Evolutionary conservation across 305 asterid species (phyloP).

Genomic region (Fraxinus latifolia): DNA sequence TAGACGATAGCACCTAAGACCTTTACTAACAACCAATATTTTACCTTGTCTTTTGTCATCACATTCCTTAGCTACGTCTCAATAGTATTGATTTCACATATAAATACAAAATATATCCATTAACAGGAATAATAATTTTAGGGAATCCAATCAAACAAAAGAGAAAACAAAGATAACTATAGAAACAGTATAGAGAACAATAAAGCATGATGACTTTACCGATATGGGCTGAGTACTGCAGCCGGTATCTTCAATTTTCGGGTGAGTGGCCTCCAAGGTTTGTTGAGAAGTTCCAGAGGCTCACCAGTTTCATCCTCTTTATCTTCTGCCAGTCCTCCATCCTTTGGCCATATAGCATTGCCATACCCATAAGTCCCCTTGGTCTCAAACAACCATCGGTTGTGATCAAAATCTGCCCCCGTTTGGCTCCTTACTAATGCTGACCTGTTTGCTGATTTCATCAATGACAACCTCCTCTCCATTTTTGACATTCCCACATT

Average conservation of each 20-base stretch:
- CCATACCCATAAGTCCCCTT: conserved; percentile 97
- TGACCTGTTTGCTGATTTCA: conserved; percentile 74
- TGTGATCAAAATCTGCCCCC: conserved; percentile 87
- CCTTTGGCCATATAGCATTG: conserved; percentile 96
- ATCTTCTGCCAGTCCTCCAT: conserved; percentile 52
- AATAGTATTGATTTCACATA: not conserved
- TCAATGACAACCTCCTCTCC: conserved; percentile 83
- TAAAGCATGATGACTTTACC: conserved; percentile 41
- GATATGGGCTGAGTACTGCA: conserved; percentile 79
- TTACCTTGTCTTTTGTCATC: not conserved
- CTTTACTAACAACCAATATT: not conserved
- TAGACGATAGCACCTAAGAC: not conserved
- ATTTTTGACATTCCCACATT: conserved; percentile 68
- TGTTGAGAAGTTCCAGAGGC: conserved; percentile 58
- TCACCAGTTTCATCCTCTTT: conserved; percentile 49
- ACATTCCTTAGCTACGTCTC: not conserved
- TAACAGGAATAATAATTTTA: not conserved
- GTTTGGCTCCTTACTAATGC: conserved; percentile 73
- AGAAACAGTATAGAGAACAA: conserved; percentile 1
- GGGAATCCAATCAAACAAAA: conserved; percentile 7
- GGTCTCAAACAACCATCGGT: conserved; percentile 88
- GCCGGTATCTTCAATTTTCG: conserved; percentile 89
- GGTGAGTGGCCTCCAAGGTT: conserved; percentile 97
- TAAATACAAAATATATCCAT: not conserved
- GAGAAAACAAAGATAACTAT: conserved; percentile 1